A percentile compares a stretch with the other conserved stretches of the same genome.
phyloP scores from a whole-genome alignment of 2,329 filamentous ascomycete species.

The Falciphora oryzae region DNA sequence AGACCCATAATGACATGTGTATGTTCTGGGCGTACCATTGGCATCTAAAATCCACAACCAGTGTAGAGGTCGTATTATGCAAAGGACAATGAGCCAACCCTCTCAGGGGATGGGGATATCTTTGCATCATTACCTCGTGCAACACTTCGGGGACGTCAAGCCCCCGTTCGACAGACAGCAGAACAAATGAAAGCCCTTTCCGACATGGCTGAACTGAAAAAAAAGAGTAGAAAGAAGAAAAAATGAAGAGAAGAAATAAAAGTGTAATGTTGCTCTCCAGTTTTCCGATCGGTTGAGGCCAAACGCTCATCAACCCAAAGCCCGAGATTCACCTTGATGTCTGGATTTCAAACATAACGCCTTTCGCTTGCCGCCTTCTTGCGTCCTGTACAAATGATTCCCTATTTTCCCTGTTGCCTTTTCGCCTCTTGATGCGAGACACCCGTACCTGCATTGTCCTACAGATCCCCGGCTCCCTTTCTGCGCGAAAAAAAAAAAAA shows the following conservation, averaged over 20 bases:
- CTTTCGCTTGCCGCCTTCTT: conserved; percentile 1
- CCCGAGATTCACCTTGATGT: neutral
- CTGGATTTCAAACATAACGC: neutral
- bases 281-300: neutral
- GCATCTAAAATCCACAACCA: neutral
- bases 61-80: neutral
- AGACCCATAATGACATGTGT: neutral
- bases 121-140: neutral
- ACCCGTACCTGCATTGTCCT: neutral
- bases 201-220: neutral
- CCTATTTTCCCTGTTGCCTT: neutral
- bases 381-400: neutral
- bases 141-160: neutral
- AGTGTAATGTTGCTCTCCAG: neutral
- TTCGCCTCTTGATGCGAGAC: neutral
- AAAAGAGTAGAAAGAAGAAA: neutral
- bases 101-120: neutral
- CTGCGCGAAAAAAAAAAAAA: neutral
- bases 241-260: neutral
- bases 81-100: neutral
- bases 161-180: neutral
- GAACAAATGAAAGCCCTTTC: neutral
- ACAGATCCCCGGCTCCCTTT: neutral
- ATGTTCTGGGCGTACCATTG: neutral
- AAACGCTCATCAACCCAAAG: neutral